Conservation (phyloP, 495 filamentous ascomycete genomes). For the Rhypophila decipiens region DNA sequence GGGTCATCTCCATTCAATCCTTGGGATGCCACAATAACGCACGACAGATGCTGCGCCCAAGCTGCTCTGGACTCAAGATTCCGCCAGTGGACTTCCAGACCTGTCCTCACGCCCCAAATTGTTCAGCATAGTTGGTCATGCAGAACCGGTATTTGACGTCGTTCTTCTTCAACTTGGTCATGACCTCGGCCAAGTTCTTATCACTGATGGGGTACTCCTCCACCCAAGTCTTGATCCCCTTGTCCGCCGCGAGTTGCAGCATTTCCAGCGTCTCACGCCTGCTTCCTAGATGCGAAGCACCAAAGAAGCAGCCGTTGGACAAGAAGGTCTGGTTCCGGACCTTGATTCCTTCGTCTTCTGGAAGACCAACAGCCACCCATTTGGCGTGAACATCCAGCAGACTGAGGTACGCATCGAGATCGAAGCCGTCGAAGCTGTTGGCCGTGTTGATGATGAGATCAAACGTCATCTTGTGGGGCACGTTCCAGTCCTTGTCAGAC, state of each 20-base stretch:
- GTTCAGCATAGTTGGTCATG: slow-evolving; percentile 37
- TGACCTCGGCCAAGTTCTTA: slow-evolving; percentile 60
- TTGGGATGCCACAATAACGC: no score
- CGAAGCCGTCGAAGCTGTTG: slow-evolving; percentile 46
- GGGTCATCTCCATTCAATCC: no score
- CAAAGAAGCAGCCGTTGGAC: slow-evolving; percentile 70
- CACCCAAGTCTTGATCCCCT: slow-evolving; percentile 76
- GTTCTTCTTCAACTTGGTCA: slow-evolving; percentile 62
- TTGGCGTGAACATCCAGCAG: slow-evolving; percentile 78
- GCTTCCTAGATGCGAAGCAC: slow-evolving; percentile 75
- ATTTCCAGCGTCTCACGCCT: slow-evolving; percentile 75
- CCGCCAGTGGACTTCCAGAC: no score
- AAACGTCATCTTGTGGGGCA: slow-evolving; percentile 46
- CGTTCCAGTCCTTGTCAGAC: slow-evolving; percentile 59
- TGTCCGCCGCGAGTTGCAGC: slow-evolving; percentile 74
- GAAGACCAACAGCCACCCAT: slow-evolving; percentile 79
- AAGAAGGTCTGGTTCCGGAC: slow-evolving; percentile 74
- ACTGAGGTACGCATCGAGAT: slow-evolving; percentile 62
- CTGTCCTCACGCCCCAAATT: slow-evolving; percentile 31
- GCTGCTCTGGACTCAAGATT: no score
- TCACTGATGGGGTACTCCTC: slow-evolving; percentile 67
- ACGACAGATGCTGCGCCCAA: no score
- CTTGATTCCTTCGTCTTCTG: slow-evolving; percentile 67
- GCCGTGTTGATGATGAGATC: slow-evolving; percentile 58
- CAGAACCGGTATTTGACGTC: slow-evolving; percentile 56